phyloP scores from a whole-genome alignment of 306 rosid genomes.

The Chamaecrista fasciculata region DNA sequence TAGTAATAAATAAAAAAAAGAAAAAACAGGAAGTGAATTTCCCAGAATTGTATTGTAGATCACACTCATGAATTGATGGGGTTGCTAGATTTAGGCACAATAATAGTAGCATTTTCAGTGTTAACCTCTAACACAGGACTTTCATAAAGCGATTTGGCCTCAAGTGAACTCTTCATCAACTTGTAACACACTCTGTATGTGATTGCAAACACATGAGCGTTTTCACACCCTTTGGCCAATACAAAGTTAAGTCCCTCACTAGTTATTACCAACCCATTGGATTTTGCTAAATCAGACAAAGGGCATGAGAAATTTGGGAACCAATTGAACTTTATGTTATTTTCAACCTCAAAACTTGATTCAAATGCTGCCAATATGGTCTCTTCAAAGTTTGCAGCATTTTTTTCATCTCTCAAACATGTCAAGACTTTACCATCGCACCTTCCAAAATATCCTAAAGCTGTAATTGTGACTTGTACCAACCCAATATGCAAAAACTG shows the following conservation, averaged over 20 bases:
- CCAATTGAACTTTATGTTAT: background rate
- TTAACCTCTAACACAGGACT: background rate
- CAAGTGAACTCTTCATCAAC: background rate
- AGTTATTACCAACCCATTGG: background rate
- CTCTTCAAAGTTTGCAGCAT: background rate
- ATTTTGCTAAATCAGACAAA: background rate
- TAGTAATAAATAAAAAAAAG: too few species aligned
- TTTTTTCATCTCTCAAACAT: background rate
- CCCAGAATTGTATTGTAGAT: too few species aligned
- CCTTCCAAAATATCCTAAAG: accelerated
- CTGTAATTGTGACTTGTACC: background rate
- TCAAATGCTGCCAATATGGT: background rate
- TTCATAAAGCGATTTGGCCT: background rate
- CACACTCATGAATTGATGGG: too few species aligned
- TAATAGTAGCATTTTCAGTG: background rate
- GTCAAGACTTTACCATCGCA: accelerated
- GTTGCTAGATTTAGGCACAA: background rate
- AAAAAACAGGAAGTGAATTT: too few species aligned
- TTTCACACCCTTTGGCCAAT: accelerated
- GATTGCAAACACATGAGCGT: background rate
- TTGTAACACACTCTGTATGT: background rate
- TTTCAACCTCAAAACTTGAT: too few species aligned
- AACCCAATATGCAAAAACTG: background rate
- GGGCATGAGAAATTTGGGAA: background rate
- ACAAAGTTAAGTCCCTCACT: background rate